Evolutionary conservation across 345 rosid genomes (phyloP), one percentile per base, ranked within the genome.

Genomic region (Corchorus olitorius): DNA sequence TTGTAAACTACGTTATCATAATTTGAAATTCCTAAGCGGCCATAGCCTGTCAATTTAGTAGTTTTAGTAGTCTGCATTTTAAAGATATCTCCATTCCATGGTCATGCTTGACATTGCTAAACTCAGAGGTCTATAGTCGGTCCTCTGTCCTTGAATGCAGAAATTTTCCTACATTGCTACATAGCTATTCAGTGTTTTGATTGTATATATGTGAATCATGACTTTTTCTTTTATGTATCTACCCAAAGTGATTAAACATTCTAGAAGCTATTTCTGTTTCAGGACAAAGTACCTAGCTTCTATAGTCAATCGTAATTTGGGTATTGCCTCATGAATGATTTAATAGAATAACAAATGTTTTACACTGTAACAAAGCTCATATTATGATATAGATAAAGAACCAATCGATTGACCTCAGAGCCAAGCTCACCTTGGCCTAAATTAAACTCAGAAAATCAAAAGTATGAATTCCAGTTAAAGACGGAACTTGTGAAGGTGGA

Each of bases 381-480:
- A 61, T 7, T 34, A 7, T 34, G 16, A 13, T 60, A 33, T 27
- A 13, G 65, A 33, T 34, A 60, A 15, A 60, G 14, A 22, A 48
- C 10, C 20, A 58, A 58, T 58, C 6, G 11, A 22, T 4, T 59
- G 7, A 66, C 55, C 49, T 16, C 1, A 39, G 6, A 67, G 48
- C 8, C 39, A 27, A 1, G 72, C 37, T 3, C 19, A 67, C 13
- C 41, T 27, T 48, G 58, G 2, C 10, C 70, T 65, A 65, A 65
- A 22, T 67, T 54, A 46, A 67, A 0, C 19, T 67, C 72, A 22
- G 46, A 67, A 46, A 46, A 67, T 48, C 33, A 66, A 46, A 66
- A 45, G n/a, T 66, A 19, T 11, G 54, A 46, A 5, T 41, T 65
- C 43, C 16, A 41, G 15, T 43, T 19, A 11, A 45, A 5, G 43